A percentile compares a stretch with the other conserved stretches of the same genome.
Evolutionary conservation across 345 rosid genomes (phyloP).

Genomic region (Arabidopsis arenosa): DNA sequence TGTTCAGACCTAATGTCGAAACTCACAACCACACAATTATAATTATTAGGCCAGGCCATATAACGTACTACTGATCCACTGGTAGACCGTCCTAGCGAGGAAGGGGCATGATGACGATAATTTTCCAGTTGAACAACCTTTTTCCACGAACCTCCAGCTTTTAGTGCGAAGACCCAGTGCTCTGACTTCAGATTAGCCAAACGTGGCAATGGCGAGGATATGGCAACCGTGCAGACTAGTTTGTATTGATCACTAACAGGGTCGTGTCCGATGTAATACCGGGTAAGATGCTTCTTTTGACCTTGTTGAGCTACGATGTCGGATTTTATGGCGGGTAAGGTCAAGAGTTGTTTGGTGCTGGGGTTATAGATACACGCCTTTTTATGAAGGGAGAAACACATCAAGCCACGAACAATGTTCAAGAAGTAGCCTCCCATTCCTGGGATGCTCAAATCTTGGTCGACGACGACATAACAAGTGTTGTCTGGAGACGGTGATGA

Average conservation of each 20-base stretch:
- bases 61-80: constrained; percentile 21
- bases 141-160: constrained; percentile 30
- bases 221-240: background rate
- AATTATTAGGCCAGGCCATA: background rate
- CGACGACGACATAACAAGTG: constrained; percentile 2
- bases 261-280: constrained; percentile 13
- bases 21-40: constrained; percentile 3
- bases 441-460: constrained; percentile 9
- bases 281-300: fast-evolving
- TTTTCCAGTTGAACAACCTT: background rate
- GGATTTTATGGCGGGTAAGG: background rate
- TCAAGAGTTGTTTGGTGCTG: constrained; percentile 5
- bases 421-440: background rate
- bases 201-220: too few species aligned
- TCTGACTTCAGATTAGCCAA: background rate
- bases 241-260: constrained; percentile 19
- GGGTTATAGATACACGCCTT: constrained; percentile 2
- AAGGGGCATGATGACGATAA: constrained; percentile 1
- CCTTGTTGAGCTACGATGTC: background rate
- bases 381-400: background rate
- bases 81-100: background rate
- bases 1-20: constrained; percentile 28
- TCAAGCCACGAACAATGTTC: background rate
- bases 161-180: constrained; percentile 16
- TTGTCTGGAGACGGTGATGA: constrained; percentile 1